A percentile compares a stretch with the other conserved stretches of the same genome.
These are phyloP conservation scores for Pseudogymnoascus sp. DNA, from an alignment of 2,329 filamentous ascomycete species.

Conservation along the genomic window DNA sequence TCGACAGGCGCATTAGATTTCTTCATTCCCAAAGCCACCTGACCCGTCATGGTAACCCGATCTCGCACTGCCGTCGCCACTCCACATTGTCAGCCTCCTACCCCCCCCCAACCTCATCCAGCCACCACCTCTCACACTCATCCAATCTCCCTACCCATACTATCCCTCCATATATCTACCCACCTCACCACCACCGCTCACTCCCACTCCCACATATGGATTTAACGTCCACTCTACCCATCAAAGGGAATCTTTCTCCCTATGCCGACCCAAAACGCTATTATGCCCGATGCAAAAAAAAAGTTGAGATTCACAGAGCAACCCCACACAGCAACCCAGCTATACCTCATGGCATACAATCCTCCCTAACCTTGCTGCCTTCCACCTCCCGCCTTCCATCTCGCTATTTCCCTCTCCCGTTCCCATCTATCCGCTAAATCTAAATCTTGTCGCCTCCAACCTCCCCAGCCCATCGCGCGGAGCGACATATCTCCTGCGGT, in stretches of 20 bases:
- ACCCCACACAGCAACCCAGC: neutral
- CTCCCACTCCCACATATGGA: neutral
- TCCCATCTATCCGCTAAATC: constrained; percentile 46
- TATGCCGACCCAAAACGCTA: constrained; percentile 4
- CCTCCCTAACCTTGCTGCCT: neutral
- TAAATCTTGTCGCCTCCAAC: constrained; percentile 80
- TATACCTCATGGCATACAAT: neutral
- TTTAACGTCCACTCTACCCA: constrained; percentile 3
- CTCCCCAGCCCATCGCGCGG: constrained; percentile 84
- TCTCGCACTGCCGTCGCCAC: neutral
- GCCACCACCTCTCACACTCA: neutral
- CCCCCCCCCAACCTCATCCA: neutral
- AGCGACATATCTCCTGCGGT: constrained; percentile 89
- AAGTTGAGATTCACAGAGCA: constrained; percentile 5
- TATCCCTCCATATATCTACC: neutral
- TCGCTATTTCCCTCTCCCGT: neutral
- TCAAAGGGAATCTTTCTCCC: neutral
- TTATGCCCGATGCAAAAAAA: constrained; percentile 4
- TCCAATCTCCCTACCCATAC: neutral
- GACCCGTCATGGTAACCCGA: neutral
- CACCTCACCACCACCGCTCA: neutral
- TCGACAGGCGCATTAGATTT: neutral
- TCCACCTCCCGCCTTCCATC: neutral
- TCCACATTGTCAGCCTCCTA: neutral
- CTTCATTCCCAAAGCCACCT: neutral